Percentiles rank a stretch among this genome's conserved stretches.
Evolutionary conservation across 805 yeast species (phyloP).

Genomic region (Myxozyma monticola): DNA sequence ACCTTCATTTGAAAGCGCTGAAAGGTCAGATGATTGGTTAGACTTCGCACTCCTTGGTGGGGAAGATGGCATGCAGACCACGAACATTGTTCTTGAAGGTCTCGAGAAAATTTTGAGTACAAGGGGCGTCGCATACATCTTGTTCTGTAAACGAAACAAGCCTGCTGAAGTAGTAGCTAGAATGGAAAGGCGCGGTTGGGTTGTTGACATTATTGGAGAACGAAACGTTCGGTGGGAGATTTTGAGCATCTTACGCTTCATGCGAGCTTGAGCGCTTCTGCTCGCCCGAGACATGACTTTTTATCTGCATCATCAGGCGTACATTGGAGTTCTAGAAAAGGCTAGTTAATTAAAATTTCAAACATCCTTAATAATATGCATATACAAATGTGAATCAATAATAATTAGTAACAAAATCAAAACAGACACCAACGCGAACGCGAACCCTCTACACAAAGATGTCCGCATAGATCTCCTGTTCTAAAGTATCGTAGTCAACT

Average conservation of each 20-base stretch:
- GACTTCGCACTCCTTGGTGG: conserved; percentile 93
- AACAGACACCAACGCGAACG: not conserved
- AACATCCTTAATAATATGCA: not conserved
- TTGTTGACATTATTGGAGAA: conserved; percentile 51
- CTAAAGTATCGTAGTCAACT: conserved; percentile 15
- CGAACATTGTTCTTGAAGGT: conserved; percentile 58
- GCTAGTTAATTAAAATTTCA: not conserved
- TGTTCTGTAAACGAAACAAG: conserved; percentile 88
- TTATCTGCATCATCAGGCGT: no score
- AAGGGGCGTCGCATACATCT: conserved; percentile 77
- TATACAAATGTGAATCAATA: no score
- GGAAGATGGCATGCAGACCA: conserved; percentile 82
- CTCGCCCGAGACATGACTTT: no score
- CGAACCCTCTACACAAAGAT: conserved; percentile 13
- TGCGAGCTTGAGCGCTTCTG: no score
- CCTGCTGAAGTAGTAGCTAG: conserved; percentile 59
- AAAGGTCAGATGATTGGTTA: conserved; percentile 66
- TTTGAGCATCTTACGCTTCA: conserved; percentile 69
- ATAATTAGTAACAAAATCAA: no score
- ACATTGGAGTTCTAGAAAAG: no score
- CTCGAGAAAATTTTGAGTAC: conserved; percentile 54
- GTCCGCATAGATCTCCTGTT: conserved; percentile 25
- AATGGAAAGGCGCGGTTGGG: conserved; percentile 58
- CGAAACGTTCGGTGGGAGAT: conserved; percentile 98
- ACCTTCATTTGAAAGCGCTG: conserved; percentile 56